Base-by-base conservation (phyloP, 331 rosid genomes). In the Prunus yedoensis region DNA sequence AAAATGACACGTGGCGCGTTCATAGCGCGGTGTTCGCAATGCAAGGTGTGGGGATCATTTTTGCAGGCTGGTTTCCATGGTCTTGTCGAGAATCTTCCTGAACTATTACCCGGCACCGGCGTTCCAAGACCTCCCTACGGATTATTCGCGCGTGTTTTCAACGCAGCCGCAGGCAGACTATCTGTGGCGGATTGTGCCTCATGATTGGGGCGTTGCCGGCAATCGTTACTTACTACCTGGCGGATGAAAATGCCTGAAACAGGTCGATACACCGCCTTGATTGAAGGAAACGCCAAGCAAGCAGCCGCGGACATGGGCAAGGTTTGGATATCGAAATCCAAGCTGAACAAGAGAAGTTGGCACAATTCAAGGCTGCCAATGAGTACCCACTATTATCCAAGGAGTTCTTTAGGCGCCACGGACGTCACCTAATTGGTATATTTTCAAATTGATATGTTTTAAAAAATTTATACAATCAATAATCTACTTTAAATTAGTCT, bases 171-270 rank as follows among this genome's bases (percentile, higher is more conserved):
- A 79, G 28, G 87, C 64, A 0, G 96, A 93, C 49, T 71, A 71
- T 38, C 7, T 93, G 7, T 93, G 97, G 97, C 66, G 96, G 13
- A 68, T 93, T 1, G 93, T 90, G 25, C 83, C n/a, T 90, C 3
- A 90, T 93, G 96, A 8, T 90, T 2, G 97, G 97, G 1, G 91
- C 97, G 5, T 4, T 90, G 0, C 97, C 97, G 0, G 97, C 96
- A 0, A 1, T 77, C 20, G 3, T 74, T 32, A 90, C 94, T 0
- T 93, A 35, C 68, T 93, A 93, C 51, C n/a, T 93, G 94, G 97
- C 56, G 97, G 18, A 87, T 93, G 94, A 93, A 89, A 74, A 93
- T 93, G 98, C 98, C 95, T 0, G 96, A 91, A 68, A 93, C 93
- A 0, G 93, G 90, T 5, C 93, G 96, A 1, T 93, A 93, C 87